phyloP scores from a whole-genome alignment of 2,329 filamentous ascomycete genomes.

The Byssothecium circinans region DNA sequence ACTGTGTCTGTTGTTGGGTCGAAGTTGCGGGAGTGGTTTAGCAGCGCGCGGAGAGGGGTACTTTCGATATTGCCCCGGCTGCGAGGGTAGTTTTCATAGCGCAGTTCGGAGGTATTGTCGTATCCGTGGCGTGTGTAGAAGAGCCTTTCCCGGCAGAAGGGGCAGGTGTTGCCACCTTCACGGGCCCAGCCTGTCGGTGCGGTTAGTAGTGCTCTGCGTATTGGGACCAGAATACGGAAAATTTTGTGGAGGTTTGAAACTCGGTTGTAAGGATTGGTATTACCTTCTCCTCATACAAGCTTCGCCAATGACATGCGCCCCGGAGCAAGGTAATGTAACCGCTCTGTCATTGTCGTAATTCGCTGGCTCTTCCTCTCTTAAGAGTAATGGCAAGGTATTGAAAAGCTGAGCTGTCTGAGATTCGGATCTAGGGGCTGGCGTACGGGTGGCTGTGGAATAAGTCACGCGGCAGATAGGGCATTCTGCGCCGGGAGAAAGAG shows the following conservation, averaged over 20 bases:
- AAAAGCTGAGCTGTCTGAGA: not conserved
- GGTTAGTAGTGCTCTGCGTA: not conserved
- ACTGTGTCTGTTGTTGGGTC: not conserved
- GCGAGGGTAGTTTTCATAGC: not conserved
- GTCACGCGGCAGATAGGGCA: conserved; percentile 5
- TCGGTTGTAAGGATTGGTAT: not conserved
- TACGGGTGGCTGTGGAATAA: not conserved
- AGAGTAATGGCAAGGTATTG: not conserved
- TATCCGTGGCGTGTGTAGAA: not conserved
- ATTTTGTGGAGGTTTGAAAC: not conserved
- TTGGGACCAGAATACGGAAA: no score
- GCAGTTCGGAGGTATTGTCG: not conserved
- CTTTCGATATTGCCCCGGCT: not conserved
- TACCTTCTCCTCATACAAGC: conserved; percentile 1
- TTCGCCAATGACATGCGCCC: conserved; percentile 1
- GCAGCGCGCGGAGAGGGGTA: not conserved
- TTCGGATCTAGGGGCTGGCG: not conserved
- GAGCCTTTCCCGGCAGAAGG: conserved; percentile 1
- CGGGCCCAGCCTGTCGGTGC: not conserved
- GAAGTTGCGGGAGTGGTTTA: not conserved
- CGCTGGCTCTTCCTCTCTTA: not conserved
- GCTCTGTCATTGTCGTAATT: not conserved
- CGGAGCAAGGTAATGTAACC: conserved; percentile 1
- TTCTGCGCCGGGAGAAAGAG: not conserved
- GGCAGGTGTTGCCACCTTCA: not conserved